A percentile compares a stretch with the other conserved stretches of the same genome.
Evolutionary conservation across 148 eudicot species (phyloP).

Genomic region (Heliosperma pusillum): DNA sequence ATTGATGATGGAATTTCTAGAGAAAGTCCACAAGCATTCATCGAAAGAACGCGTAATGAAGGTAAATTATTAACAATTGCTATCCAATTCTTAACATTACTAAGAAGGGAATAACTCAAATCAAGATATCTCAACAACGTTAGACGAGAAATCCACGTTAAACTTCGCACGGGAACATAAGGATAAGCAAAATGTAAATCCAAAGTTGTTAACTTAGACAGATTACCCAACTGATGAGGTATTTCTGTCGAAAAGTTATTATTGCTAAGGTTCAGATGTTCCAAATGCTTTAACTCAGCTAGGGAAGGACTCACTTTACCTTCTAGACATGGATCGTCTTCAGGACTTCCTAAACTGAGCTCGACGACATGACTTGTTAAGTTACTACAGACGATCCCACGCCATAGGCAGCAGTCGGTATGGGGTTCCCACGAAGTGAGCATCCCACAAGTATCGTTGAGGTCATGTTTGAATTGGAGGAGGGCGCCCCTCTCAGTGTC

Average conservation of each 20-base stretch:
- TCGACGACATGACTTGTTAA: slow-evolving; percentile 14
- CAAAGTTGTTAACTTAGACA: slow-evolving; percentile 14
- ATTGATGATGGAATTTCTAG: not conserved
- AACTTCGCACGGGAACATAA: not conserved
- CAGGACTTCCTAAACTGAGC: not conserved
- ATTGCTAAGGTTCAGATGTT: not conserved
- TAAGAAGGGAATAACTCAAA: slow-evolving; percentile 12
- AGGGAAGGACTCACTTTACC: slow-evolving; percentile 15
- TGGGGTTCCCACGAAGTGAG: slow-evolving; percentile 9
- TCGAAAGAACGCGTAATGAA: slow-evolving; percentile 11
- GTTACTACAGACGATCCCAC: slow-evolving; percentile 8
- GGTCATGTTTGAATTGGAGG: slow-evolving; percentile 3
- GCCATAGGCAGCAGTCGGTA: slow-evolving; percentile 20
- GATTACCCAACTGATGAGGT: slow-evolving; percentile 19
- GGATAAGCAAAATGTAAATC: not conserved
- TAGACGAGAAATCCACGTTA: slow-evolving; percentile 20
- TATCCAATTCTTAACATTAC: not conserved
- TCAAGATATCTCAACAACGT: slow-evolving; percentile 5
- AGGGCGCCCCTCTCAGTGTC: slow-evolving; percentile 4
- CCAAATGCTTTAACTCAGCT: slow-evolving; percentile 16
- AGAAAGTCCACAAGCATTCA: slow-evolving; percentile 18
- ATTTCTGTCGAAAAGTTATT: slow-evolving; percentile 9
- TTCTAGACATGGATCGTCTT: not conserved
- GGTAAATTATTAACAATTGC: slow-evolving; percentile 22
- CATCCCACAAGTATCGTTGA: slow-evolving; percentile 10